Base-by-base conservation (phyloP, 2,329 filamentous ascomycete genomes). In the Septoria linicola region DNA sequence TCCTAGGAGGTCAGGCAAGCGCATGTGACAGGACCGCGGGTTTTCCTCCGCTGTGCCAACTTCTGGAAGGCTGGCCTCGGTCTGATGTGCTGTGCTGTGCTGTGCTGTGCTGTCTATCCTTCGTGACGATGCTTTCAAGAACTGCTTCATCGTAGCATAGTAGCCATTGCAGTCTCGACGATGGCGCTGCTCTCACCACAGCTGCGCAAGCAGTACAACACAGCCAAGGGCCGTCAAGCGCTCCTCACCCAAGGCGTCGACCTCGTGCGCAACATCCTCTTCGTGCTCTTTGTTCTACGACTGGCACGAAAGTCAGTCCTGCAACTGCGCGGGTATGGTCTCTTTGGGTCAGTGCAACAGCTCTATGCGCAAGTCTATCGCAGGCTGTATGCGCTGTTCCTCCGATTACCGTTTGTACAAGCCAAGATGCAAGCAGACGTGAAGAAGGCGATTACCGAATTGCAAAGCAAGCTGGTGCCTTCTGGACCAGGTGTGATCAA, bases 281-380 rank as follows among this genome's bases (percentile, higher is more conserved):
- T 97, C 71, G 78, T 91, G 66, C 80, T 95, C 62, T 96, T 97
- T 73, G 70, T 96, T 54, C 76, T 95, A 41, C 86, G 91, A 67
- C 87, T 90, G 78, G 81, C 86, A 25, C 88, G 89, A 59, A 88
- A 87, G 65, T 80, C 82, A 21, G 86, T 89, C 68, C 87, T 89
- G 74, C 88, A 93, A 67, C 79, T 97, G 61, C 89, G 88, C 66
- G 93, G 93, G 61, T 89, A 93, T 68, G 93, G 93, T 59, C 70
- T 93, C 63, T 73, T 95, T 66, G 92, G 92, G 58, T 88, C 88
- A 52, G 65, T 89, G 54, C 76, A 82, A 65, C 84, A 92, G 70
- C 72, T 88, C 57, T 96, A 93, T 75, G 75, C 77, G 57, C 80
- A 84, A 58, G 67, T 85, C 56, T 86, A 86, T 58, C 83, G 89